Percentiles rank a stretch among this genome's conserved stretches.
Evolutionary conservation across 306 rosid species (phyloP).

Genomic region (Quercus rubra): DNA sequence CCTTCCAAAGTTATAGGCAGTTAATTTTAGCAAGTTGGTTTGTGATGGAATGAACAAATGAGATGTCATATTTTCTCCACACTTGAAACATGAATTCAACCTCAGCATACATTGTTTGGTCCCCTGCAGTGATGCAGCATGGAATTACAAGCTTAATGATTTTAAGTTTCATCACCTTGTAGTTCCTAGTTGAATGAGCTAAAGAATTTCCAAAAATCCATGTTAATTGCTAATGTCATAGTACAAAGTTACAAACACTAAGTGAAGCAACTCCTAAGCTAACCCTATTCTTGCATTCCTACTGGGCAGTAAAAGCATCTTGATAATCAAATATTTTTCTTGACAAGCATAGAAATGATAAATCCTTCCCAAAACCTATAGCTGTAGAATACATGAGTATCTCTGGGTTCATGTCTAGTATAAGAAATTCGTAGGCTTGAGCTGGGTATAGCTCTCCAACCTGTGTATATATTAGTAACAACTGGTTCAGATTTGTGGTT

Average conservation of each 20-base stretch:
- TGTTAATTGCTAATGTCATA: not conserved
- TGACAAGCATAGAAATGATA: not conserved
- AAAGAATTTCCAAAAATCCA: not conserved
- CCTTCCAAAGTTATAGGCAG: not conserved
- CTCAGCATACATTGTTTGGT: not conserved
- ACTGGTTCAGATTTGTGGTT: no score
- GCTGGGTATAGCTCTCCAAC: not conserved
- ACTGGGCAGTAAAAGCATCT: slow-evolving; percentile 16
- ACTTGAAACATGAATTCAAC: no score
- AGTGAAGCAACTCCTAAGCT: not conserved
- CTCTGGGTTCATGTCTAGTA: not conserved
- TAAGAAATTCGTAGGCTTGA: not conserved
- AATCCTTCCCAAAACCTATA: not conserved
- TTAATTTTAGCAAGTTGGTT: not conserved
- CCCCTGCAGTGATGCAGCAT: not conserved
- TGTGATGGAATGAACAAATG: not conserved
- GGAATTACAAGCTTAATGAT: not conserved
- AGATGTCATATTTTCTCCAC: not conserved
- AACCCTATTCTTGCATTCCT: not conserved
- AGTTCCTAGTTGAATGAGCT: not conserved
- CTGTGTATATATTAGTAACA: not conserved
- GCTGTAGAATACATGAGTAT: not conserved
- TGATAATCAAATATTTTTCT: slow-evolving; percentile 65
- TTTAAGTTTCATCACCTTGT: not conserved
- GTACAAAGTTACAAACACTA: not conserved